Evolutionary conservation across 768 basidiomycete species (phyloP).

Genomic region (Kwoniella newhampshirensis): DNA sequence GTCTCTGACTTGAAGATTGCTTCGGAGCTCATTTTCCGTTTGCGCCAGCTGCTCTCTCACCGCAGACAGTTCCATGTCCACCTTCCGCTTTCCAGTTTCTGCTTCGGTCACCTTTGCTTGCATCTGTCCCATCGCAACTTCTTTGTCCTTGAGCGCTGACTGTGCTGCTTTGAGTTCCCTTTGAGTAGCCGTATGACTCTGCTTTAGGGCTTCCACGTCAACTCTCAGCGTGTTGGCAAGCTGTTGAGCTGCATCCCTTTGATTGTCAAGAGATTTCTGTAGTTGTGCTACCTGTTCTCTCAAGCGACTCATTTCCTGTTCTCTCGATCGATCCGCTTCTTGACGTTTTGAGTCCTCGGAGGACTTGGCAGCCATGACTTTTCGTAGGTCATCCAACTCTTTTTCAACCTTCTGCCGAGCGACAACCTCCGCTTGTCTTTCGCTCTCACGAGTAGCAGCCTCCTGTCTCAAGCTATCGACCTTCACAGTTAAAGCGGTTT

Average conservation of each 20-base stretch:
- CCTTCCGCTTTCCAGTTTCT: constrained; percentile 19
- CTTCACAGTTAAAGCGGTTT: constrained; percentile 24
- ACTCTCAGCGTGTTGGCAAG: constrained; percentile 70
- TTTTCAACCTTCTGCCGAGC: constrained; percentile 63
- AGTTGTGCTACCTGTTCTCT: constrained; percentile 64
- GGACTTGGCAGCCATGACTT: constrained; percentile 77
- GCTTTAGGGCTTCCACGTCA: constrained; percentile 66
- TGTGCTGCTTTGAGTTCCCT: constrained; percentile 59
- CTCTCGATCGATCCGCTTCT: constrained; percentile 83
- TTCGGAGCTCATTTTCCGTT: constrained; percentile 27
- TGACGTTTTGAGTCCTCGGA: constrained; percentile 79
- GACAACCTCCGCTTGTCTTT: constrained; percentile 26
- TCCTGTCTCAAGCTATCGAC: constrained; percentile 58
- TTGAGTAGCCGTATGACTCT: constrained; percentile 67
- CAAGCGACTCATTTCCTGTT: constrained; percentile 74
- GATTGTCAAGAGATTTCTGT: constrained; percentile 67
- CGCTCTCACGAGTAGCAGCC: constrained; percentile 57
- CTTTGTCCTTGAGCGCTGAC: constrained; percentile 62
- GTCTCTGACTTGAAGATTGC: constrained; percentile 61
- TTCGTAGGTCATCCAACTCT: constrained; percentile 82
- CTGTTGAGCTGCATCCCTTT: constrained; percentile 64
- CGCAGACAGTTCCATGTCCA: constrained; percentile 33
- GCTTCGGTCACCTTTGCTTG: constrained; percentile 10
- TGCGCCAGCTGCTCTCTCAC: constrained; percentile 29
- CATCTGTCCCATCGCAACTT: constrained; percentile 56